Percentiles rank a stretch among this genome's conserved stretches.
Conservation (phyloP, 768 basidiomycete genomes). For the Neoboletus subvelutipes region DNA sequence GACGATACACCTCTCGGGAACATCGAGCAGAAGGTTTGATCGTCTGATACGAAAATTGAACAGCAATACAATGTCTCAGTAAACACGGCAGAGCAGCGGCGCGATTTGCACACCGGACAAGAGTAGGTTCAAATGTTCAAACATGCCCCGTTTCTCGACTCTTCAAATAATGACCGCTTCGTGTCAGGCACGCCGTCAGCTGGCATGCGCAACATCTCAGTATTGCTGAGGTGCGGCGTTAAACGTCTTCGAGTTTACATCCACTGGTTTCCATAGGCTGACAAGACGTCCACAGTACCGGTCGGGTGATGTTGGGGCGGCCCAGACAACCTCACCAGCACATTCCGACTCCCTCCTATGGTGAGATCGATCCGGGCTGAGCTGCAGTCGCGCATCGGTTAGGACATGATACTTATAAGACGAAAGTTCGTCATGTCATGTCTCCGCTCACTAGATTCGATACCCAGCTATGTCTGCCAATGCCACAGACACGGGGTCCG, state of each 20-base stretch:
- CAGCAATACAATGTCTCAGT: too few relatives aligned
- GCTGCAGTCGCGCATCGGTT: too few relatives aligned
- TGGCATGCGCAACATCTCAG: too few relatives aligned
- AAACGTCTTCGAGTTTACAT: too few relatives aligned
- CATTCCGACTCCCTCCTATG: not conserved
- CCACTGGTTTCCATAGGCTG: not conserved
- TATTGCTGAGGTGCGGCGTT: not conserved
- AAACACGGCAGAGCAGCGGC: too few relatives aligned
- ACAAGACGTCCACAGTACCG: not conserved
- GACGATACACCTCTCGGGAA: too few relatives aligned
- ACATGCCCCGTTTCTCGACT: not conserved
- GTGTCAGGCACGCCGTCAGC: not conserved
- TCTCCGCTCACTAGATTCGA: not conserved
- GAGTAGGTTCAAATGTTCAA: too few relatives aligned
- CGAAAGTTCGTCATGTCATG: not conserved
- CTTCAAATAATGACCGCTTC: not conserved
- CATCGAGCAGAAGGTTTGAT: too few relatives aligned
- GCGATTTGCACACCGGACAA: too few relatives aligned
- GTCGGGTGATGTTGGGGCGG: not conserved
- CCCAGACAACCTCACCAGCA: not conserved
- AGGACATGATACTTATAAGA: constrained; percentile 1
- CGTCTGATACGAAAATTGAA: too few relatives aligned
- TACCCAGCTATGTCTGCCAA: constrained; percentile 8
- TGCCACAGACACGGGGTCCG: not conserved
- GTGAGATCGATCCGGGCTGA: not conserved